Base-by-base conservation (phyloP, 768 basidiomycete species). In the Amanita pseudoporphyria region DNA sequence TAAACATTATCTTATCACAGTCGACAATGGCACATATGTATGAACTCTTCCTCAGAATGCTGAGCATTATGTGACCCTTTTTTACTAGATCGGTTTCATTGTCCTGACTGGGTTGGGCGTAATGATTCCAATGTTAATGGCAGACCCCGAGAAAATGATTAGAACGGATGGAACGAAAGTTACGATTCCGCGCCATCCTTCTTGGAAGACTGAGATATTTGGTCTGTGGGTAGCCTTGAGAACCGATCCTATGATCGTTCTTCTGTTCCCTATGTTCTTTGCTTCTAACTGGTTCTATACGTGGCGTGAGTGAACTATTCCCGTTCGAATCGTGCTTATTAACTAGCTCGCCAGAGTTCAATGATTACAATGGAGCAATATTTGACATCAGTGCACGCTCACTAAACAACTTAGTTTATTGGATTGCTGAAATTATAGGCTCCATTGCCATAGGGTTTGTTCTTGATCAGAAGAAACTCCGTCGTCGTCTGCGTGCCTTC, bases 271-370 rank as follows among this genome's bases (percentile, higher is more conserved):
- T 10, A 85, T 90, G 82, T 89, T 90, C 65, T 78, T 88, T 48
- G 78, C 84, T 6, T 84, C 81, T 36, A 89, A 89, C 62, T 89
- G 84, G 77, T 88, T 88, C 66, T 88, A 88, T 60, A 82, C 87
- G 2, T 89, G 84, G 84, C 86, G 84, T 86, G 53, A 59, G 81
- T 62, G n/a, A 28, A 12, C 45, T 19, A 42, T 18, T 22, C 37
- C 2, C 38, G 14, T 30, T 36, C 28, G 18, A 2, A 28, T 24
- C 44, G 28, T 51, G 45, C 31, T 38, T 38, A 10, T 50, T 54
- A 32, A 49, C 16, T 16, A 35, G 6, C 9, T 24, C 31, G 59
- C 45, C 52, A 87, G 82, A 89, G 64, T 84, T 84, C 65, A 88
- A 85, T 53, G 84, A 79, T 43, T 90, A 73, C 64, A 92, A 90